Evolutionary conservation across 257 asterid genomes (phyloP).

Genomic region (Perilla frutescens): DNA sequence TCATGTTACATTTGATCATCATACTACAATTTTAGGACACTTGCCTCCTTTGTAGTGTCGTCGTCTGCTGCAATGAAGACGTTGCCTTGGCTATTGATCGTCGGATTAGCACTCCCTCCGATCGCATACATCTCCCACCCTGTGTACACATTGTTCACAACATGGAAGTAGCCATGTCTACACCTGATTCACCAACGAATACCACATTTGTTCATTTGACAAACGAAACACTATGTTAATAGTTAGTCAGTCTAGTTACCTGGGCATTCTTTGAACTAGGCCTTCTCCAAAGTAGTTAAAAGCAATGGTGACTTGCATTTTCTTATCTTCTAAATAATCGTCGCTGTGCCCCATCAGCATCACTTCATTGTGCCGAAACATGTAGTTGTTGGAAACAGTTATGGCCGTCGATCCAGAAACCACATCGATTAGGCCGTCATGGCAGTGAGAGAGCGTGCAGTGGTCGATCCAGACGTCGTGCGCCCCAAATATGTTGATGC

Average conservation of each 20-base stretch:
- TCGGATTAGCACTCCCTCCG: conserved; percentile 84
- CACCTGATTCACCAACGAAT: conserved; percentile 47
- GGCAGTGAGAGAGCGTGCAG: conserved; percentile 62
- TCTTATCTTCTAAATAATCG: conserved; percentile 53
- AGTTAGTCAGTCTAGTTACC: conserved; percentile 39
- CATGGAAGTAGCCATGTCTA: conserved; percentile 75
- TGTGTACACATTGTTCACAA: conserved; percentile 74
- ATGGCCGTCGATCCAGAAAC: conserved; percentile 65
- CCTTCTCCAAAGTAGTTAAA: conserved; percentile 78
- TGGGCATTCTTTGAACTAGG: conserved; percentile 71
- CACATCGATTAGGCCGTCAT: conserved; percentile 68
- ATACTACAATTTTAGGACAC: neutral
- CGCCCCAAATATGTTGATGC: conserved; percentile 61
- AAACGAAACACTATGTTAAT: no score
- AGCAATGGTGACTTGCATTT: conserved; percentile 77
- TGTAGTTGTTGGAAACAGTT: conserved; percentile 68
- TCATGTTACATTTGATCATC: no score
- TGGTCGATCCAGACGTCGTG: conserved; percentile 76
- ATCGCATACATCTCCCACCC: conserved; percentile 86
- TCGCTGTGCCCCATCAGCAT: conserved; percentile 83
- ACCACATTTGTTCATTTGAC: no score
- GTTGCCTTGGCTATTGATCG: conserved; percentile 81
- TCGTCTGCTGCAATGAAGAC: conserved; percentile 64
- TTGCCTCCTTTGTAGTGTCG: conserved; percentile 52
- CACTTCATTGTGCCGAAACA: conserved; percentile 70